Conservation (phyloP, 768 basidiomycete species). For the Rhodosporidiobolus sp. region DNA sequence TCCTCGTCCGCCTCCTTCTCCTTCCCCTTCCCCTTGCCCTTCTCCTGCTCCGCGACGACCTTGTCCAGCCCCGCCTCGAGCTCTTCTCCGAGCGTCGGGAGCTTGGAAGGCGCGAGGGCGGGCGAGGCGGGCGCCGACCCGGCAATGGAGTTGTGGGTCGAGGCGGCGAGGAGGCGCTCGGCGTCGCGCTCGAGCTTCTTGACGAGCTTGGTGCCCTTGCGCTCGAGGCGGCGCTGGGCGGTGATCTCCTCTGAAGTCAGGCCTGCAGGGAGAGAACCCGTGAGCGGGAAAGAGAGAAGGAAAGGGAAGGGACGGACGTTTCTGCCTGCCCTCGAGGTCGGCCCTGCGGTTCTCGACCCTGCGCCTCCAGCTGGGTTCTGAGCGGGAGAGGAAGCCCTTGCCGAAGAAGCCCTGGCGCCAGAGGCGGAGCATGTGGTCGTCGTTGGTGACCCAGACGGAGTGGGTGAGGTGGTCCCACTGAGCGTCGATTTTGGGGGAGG, state of each 20-base stretch:
- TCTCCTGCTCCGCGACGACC: slow-evolving; percentile 12
- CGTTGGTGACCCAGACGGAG: slow-evolving; percentile 79
- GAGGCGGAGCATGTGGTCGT: slow-evolving; percentile 63
- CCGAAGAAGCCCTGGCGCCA: slow-evolving; percentile 96
- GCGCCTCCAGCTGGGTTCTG: slow-evolving; percentile 89
- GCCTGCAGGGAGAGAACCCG: slow-evolving; percentile 53
- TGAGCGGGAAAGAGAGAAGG: slow-evolving; percentile 42
- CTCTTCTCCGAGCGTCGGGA: not conserved
- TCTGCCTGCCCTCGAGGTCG: slow-evolving; percentile 57
- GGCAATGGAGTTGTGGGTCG: slow-evolving; percentile 29
- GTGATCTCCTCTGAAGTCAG: slow-evolving; percentile 88
- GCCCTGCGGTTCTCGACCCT: slow-evolving; percentile 65
- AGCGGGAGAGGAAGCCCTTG: slow-evolving; percentile 88
- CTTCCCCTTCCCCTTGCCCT: not conserved
- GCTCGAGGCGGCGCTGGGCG: slow-evolving; percentile 77
- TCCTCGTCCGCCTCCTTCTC: slow-evolving; percentile 15
- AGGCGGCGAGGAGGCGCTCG: slow-evolving; percentile 46
- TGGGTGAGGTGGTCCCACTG: slow-evolving; percentile 69
- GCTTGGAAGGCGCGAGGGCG: not conserved
- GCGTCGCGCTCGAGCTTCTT: slow-evolving; percentile 79
- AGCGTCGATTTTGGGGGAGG: slow-evolving; percentile 21
- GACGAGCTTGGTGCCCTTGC: slow-evolving; percentile 88
- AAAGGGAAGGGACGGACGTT: slow-evolving; percentile 53
- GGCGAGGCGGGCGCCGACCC: not conserved
- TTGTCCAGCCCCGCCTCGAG: slow-evolving; percentile 8